Percentiles rank a stretch among this genome's conserved stretches.
These are phyloP conservation scores for Diplodia scrobiculata DNA, from an alignment of 2,329 filamentous ascomycete species.

Conservation along the genomic window DNA sequence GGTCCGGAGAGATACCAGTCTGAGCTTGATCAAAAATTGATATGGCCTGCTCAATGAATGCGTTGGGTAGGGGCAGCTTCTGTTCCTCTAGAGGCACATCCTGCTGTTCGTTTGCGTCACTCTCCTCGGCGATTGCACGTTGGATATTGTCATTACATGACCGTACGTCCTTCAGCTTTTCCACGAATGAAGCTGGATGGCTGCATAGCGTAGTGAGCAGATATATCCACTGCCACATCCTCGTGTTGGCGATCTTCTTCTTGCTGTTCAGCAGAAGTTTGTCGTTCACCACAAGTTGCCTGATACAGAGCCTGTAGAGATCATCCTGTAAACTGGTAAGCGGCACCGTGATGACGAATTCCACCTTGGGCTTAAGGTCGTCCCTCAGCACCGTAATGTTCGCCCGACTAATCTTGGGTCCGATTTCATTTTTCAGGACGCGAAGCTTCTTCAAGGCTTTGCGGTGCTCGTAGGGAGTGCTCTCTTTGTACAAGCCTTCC, in stretches of 20 bases:
- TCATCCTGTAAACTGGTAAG: conserved; percentile 65
- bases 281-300: conserved; percentile 39
- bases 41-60: conserved; percentile 2
- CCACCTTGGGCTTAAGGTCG: conserved; percentile 72
- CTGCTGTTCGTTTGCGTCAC: conserved; percentile 4
- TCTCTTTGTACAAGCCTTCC: conserved; percentile 69
- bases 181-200: conserved; percentile 57
- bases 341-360: conserved; percentile 77
- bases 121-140: conserved; percentile 1
- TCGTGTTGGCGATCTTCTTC: conserved; percentile 44
- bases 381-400: conserved; percentile 68
- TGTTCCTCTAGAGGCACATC: not conserved
- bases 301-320: conserved; percentile 62
- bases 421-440: conserved; percentile 70
- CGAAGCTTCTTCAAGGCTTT: conserved; percentile 66
- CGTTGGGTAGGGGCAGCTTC: not conserved
- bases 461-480: conserved; percentile 57
- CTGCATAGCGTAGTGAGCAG: conserved; percentile 59
- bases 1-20: conserved; percentile 49
- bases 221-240: conserved; percentile 59
- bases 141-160: not conserved
- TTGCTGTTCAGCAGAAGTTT: conserved; percentile 35
- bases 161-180: conserved; percentile 34
- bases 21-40: not conserved
- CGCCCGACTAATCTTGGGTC: conserved; percentile 75